Evolutionary conservation across 768 basidiomycete genomes (phyloP), one percentile per base, ranked within the genome.

Genomic region (Boletus rex-veris): DNA sequence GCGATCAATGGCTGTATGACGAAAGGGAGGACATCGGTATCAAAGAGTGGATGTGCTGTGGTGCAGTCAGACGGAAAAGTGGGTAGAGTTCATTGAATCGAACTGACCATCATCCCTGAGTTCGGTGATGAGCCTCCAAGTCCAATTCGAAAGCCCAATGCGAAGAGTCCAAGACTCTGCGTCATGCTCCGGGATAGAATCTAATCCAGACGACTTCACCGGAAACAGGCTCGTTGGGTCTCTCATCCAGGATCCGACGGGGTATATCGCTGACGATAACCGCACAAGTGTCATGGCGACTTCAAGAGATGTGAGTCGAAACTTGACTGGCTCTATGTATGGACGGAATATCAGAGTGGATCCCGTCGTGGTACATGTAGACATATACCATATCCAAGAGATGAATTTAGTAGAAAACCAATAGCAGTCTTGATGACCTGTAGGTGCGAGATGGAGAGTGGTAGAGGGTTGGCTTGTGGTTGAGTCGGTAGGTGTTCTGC

Each of bases 331-430:
- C 61, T 90, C 91, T 93, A 61, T 26, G 51, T 38, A 54, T 50
- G 53, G 28, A 50, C 4, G 38, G 28, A 30, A 36, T 53, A 39
- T 39, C 38, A 53, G 28, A 41, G 51, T 39, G n/a, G 6, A 47
- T 54, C 38, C 19, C 45, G n/a, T 39, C 31, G 41, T 35, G 36
- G 44, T 24, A 7, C 14, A n/a, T 31, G 43, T 7, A 40, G 16
- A 68, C 80, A 49, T 60, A 90, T 60, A 90, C 92, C 88, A 66
- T 83, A 91, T 50, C 84, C 85, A 40, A 93, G 74, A 58, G 85
- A 84, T 12, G 84, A 82, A 63, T 94, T 94, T 45, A 93, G 71
- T 15, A 93, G 76, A 21, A 87, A 84, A 7, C 91, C 92, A 52
- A 93, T 79, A 3, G 87, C 80, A 7, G 88, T 91, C 64, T 85